phyloP scores from a whole-genome alignment of 306 rosid species.

The Cucurbita moschata region DNA sequence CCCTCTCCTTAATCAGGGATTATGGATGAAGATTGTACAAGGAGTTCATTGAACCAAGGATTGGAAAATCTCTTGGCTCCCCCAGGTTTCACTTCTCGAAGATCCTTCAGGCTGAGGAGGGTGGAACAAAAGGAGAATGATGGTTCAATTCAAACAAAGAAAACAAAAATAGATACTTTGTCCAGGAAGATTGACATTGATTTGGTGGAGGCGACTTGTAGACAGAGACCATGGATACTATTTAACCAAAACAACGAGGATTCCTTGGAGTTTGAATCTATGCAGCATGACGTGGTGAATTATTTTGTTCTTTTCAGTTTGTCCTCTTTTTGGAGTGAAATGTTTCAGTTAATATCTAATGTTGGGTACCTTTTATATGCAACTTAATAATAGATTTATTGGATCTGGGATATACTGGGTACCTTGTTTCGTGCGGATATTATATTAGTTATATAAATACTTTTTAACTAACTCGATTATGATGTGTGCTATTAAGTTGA shows the following conservation, averaged over 20 bases:
- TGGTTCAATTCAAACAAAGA: conserved; percentile 17
- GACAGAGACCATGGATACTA: conserved; percentile 47
- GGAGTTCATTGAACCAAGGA: conserved; percentile 7
- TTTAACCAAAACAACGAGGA: conserved; percentile 19
- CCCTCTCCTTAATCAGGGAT: conserved; percentile 9
- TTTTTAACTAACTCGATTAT: neutral
- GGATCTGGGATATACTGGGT: neutral
- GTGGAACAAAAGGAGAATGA: conserved; percentile 18
- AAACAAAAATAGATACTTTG: conserved; percentile 9
- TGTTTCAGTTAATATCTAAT: neutral
- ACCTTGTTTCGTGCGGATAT: neutral
- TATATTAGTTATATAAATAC: neutral
- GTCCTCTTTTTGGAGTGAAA: neutral
- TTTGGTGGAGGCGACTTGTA: conserved; percentile 12
- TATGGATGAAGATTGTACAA: conserved; percentile 16
- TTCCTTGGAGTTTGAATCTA: conserved; percentile 20
- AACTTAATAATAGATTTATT: neutral
- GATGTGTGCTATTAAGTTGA: neutral
- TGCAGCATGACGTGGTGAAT: conserved; percentile 33
- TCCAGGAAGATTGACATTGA: conserved; percentile 14
- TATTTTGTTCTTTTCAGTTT: neutral
- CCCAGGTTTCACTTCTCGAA: conserved; percentile 55
- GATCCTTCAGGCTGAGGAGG: conserved; percentile 46
- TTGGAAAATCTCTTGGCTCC: conserved; percentile 29
- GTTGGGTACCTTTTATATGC: neutral